phyloP scores from a whole-genome alignment of 2,329 filamentous ascomycete species.

The Sporothrix curviconia region DNA sequence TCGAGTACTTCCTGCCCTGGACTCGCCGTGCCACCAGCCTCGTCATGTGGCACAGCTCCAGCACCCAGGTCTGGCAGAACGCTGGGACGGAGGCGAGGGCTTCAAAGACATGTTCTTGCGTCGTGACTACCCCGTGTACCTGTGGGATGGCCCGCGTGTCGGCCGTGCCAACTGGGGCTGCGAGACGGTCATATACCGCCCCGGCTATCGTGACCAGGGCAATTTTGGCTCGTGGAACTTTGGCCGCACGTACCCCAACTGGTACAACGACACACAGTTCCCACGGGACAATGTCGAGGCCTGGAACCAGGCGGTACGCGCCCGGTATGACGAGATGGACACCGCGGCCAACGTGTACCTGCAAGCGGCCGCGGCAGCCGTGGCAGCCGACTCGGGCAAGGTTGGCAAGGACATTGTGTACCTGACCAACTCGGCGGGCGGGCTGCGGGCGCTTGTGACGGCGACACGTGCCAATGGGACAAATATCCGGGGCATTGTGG shows the following conservation, averaged over 20 bases:
- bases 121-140: conserved; percentile 32
- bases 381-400: conserved; percentile 29
- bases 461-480: conserved; percentile 29
- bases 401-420: conserved; percentile 27
- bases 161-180: conserved; percentile 34
- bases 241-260: conserved; percentile 26
- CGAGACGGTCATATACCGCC: conserved; percentile 25
- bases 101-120: conserved; percentile 35
- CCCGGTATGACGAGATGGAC: conserved; percentile 32
- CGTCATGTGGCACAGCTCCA: conserved; percentile 34
- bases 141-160: conserved; percentile 33
- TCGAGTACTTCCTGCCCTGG: conserved; percentile 34
- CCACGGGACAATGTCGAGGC: conserved; percentile 25
- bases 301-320: conserved; percentile 30
- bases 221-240: conserved; percentile 26
- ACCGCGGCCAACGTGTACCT: conserved; percentile 28
- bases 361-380: conserved; percentile 28
- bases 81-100: conserved; percentile 33
- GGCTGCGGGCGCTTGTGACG: conserved; percentile 29
- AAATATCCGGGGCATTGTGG: conserved; percentile 32
- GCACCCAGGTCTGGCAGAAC: conserved; percentile 33
- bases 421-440: conserved; percentile 30
- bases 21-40: conserved; percentile 28
- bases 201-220: conserved; percentile 28
- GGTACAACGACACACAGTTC: conserved; percentile 31